Base-by-base conservation (phyloP, 2,329 filamentous ascomycete genomes). In the Diaporthe velutina region DNA sequence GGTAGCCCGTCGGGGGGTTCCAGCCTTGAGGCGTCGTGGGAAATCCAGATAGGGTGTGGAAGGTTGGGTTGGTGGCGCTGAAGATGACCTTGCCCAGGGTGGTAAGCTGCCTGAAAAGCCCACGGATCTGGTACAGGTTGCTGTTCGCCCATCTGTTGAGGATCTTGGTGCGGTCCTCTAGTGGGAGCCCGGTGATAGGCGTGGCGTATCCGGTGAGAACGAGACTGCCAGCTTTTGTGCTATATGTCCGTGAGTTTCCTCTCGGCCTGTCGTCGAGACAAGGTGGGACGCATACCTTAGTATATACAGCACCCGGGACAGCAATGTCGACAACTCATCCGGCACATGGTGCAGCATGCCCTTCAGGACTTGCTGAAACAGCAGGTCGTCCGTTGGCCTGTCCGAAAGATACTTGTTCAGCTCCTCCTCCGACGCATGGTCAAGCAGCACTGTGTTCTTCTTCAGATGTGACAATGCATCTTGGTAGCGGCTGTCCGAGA, bases 121-220 rank as follows among this genome's bases (percentile, higher is more conserved):
- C 80, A 7, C 88, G 85, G 7, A 89, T 82, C 0, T 86, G 77
- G 42, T 86, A 85, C 19, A 90, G 79, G 30, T 85, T 83, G 19
- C 87, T 85, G 6, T 80, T 83, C 4, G 83, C 79, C 89, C 89
- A 91, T 64, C 80, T 78, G 38, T 85, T 80, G 8, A 91, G 76
- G 38, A 91, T 60, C 30, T 71, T 45, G 15, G 66, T 72, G 52
- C 76, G 76, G 40, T 74, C 71, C 17, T 71, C 42, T 4, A 77
- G 42, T 15, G 75, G 57, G 13, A 77, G 73, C 17, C 61, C 48
- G 22, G 73, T 61, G 1, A 77, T 67, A 40, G 76, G 73, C 2
- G 75, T 75, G n/a, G 42, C 12, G 17, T 74, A 61, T 28, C 73
- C 71, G 28, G 76, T 77, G 19, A 77, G 70, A 13, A 75, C 3